These are phyloP conservation scores for Melampsora larici-populina DNA, from an alignment of 1,284 basidiomycete species.

Conservation along the genomic window DNA sequence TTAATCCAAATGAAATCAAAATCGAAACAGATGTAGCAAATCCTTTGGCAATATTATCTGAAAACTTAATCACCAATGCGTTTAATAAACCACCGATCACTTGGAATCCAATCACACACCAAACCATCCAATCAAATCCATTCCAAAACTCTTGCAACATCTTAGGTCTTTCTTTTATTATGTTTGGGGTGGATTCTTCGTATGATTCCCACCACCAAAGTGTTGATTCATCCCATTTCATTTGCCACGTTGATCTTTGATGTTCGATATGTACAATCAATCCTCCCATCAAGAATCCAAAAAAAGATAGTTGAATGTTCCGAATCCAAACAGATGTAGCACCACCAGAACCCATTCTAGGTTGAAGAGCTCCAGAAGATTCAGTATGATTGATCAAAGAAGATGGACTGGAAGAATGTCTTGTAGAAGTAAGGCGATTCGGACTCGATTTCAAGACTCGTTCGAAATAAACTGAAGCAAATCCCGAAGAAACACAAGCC, in stretches of 20 bases:
- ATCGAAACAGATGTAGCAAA: slow-evolving; percentile 54
- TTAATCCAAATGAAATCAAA: slow-evolving; percentile 53
- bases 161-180: not conserved
- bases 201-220: slow-evolving; percentile 2
- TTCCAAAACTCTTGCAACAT: not conserved
- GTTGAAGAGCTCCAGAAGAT: not conserved
- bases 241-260: slow-evolving; percentile 43
- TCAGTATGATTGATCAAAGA: slow-evolving; percentile 39
- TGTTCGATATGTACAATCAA: slow-evolving; percentile 51
- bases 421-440: not conserved
- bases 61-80: slow-evolving; percentile 53
- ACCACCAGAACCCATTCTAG: not conserved
- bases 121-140: slow-evolving; percentile 52
- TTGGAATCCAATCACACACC: slow-evolving; percentile 53
- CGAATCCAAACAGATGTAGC: slow-evolving; percentile 52
- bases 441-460: slow-evolving; percentile 51
- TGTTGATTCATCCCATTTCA: not conserved
- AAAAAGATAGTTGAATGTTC: slow-evolving; percentile 54
- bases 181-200: slow-evolving; percentile 44
- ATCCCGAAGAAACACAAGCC: slow-evolving; percentile 54
- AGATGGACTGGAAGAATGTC: not conserved
- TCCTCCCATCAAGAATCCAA: slow-evolving; percentile 51
- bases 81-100: slow-evolving; percentile 53
- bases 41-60: slow-evolving; percentile 55
- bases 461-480: slow-evolving; percentile 55